A percentile compares a stretch with the other conserved stretches of the same genome.
phyloP scores from a whole-genome alignment of 1,284 basidiomycete species.

The Pisolithus thermaeus region DNA sequence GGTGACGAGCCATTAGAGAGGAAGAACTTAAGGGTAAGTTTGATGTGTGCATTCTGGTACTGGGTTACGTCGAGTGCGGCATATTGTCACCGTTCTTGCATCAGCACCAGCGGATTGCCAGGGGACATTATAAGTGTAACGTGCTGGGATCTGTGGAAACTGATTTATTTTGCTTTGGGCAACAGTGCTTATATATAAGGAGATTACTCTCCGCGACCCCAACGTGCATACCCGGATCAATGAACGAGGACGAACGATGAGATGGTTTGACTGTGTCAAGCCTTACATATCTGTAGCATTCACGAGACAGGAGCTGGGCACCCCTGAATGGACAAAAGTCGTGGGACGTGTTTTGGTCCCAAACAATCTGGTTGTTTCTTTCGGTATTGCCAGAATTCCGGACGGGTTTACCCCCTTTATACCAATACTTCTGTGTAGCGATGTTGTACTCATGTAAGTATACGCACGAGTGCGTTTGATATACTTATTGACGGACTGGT shows the following conservation, averaged over 20 bases:
- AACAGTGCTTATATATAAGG: conserved; percentile 25
- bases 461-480: not conserved
- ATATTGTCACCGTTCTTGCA: not conserved
- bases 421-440: no score
- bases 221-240: conserved; percentile 12
- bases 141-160: not conserved
- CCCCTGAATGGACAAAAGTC: no score
- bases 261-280: not conserved
- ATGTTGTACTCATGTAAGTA: not conserved
- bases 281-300: not conserved
- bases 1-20: conserved; percentile 51
- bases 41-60: not conserved
- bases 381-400: no score
- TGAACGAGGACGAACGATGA: conserved; percentile 11
- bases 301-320: not conserved
- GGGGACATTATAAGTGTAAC: not conserved
- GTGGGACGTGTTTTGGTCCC: no score
- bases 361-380: no score
- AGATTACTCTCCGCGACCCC: conserved; percentile 19
- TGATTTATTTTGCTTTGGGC: not conserved
- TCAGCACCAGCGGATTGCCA: no score
- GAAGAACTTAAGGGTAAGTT: conserved; percentile 65
- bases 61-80: not conserved
- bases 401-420: no score
- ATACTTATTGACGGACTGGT: not conserved